Evolutionary conservation across 257 asterid genomes (phyloP).

Genomic region (Rauvolfia tetraphylla): DNA sequence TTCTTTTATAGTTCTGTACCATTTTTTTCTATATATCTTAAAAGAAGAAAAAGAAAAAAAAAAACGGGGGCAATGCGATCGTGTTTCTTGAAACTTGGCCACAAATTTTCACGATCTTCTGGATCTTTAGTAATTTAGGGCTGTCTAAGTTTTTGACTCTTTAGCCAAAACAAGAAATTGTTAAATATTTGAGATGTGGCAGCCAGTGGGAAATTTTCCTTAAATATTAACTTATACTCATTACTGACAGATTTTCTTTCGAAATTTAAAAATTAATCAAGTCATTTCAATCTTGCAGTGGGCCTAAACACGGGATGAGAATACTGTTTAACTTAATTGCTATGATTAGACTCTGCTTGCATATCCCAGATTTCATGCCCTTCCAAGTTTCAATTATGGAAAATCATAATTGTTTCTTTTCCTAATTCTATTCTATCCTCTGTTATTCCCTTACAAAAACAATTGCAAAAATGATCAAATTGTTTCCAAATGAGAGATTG

Average conservation of each 20-base stretch:
- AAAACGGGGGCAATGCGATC: no score
- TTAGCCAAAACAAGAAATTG: not conserved
- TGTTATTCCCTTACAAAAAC: no score
- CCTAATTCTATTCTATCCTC: no score
- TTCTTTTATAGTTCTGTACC: no score
- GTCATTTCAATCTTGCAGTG: not conserved
- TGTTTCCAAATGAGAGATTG: no score
- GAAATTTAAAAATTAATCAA: not conserved
- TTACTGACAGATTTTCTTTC: not conserved
- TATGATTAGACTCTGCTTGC: no score
- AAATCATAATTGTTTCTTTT: not conserved
- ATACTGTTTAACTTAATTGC: no score
- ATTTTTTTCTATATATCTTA: no score
- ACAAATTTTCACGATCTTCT: not conserved
- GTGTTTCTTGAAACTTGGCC: not conserved
- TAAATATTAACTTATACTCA: not conserved
- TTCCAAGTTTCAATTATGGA: not conserved
- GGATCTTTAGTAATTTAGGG: not conserved
- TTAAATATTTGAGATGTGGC: not conserved
- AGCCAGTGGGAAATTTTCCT: no score
- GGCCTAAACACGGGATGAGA: slow-evolving; percentile 1
- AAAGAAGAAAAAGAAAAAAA: no score
- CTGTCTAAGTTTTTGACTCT: not conserved
- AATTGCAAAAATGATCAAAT: no score
- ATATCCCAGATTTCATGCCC: slow-evolving; percentile 3